Evolutionary conservation across 495 filamentous ascomycete genomes (phyloP).

Genomic region (Gamarada debralockiae): DNA sequence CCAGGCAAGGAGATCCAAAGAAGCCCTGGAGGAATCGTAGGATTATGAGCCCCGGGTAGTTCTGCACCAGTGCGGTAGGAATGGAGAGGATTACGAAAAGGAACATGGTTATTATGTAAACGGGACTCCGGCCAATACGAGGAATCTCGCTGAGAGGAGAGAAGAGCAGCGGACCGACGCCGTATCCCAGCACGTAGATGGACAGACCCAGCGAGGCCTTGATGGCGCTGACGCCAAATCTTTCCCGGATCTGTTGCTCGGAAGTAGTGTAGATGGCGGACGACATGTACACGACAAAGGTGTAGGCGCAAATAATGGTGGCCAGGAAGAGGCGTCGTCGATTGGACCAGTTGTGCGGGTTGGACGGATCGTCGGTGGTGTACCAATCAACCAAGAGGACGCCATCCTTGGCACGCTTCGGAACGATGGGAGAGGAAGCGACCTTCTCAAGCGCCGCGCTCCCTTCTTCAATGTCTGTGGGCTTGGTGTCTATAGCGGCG

Average conservation of each 20-base stretch:
- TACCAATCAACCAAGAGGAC: slow-evolving; percentile 56
- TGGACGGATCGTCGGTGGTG: slow-evolving; percentile 41
- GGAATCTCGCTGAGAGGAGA: slow-evolving; percentile 53
- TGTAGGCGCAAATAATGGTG: slow-evolving; percentile 43
- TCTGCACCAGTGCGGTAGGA: slow-evolving; percentile 67
- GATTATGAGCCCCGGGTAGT: slow-evolving; percentile 64
- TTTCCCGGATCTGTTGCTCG: slow-evolving; percentile 36
- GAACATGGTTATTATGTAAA: slow-evolving; percentile 64
- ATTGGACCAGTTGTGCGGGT: slow-evolving; percentile 50
- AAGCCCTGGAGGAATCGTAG: slow-evolving; percentile 70
- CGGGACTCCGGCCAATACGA: slow-evolving; percentile 52
- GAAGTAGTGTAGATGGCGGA: slow-evolving; percentile 40
- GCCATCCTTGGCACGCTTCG: slow-evolving; percentile 33
- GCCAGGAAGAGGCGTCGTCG: slow-evolving; percentile 34
- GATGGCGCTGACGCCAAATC: slow-evolving; percentile 48
- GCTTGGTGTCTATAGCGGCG: neutral
- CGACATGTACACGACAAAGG: slow-evolving; percentile 39
- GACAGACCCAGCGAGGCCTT: slow-evolving; percentile 46
- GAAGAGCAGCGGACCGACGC: slow-evolving; percentile 39
- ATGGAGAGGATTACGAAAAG: slow-evolving; percentile 69
- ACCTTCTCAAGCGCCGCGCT: too few species aligned
- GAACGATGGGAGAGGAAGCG: too few species aligned
- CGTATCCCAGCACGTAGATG: slow-evolving; percentile 56
- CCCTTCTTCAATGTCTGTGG: too few species aligned
- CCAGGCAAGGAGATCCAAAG: slow-evolving; percentile 67